A percentile compares a stretch with the other conserved stretches of the same genome.
Evolutionary conservation across 2,329 filamentous ascomycete species (phyloP).

Genomic region (Lachnellula arida): DNA sequence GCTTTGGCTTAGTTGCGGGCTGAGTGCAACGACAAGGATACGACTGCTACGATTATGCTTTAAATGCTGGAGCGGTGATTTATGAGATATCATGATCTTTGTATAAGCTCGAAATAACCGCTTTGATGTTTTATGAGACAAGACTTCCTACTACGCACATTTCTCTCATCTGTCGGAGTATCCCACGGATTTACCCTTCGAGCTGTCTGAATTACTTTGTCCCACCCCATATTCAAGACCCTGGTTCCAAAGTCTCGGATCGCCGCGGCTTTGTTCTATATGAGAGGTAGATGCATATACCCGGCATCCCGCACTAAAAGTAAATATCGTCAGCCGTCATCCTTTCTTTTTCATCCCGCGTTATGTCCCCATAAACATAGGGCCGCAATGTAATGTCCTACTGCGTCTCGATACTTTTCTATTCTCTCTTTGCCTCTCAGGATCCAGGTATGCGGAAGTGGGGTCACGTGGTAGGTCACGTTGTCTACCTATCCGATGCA

Average conservation of each 20-base stretch:
- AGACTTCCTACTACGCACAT: no score
- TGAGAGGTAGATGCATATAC: neutral
- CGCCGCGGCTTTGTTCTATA: neutral
- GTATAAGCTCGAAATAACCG: no score
- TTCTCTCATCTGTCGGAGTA: neutral
- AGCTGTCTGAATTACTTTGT: neutral
- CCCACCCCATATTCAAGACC: no score
- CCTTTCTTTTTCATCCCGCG: neutral
- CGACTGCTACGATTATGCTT: neutral
- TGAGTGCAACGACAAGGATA: neutral
- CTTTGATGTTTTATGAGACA: neutral
- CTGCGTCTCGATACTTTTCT: neutral
- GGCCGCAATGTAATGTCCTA: neutral
- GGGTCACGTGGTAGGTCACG: no score
- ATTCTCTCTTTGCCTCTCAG: neutral
- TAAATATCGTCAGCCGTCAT: neutral
- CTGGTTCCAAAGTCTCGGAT: neutral
- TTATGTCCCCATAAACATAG: neutral
- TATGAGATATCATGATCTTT: neutral
- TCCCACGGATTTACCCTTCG: neutral
- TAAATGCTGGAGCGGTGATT: neutral
- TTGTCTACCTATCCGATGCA: no score
- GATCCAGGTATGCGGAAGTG: no score
- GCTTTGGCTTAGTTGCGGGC: slow-evolving; percentile 50
- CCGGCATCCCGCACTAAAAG: neutral